phyloP scores from a whole-genome alignment of 441 rosid genomes.

The Jatropha multifida region DNA sequence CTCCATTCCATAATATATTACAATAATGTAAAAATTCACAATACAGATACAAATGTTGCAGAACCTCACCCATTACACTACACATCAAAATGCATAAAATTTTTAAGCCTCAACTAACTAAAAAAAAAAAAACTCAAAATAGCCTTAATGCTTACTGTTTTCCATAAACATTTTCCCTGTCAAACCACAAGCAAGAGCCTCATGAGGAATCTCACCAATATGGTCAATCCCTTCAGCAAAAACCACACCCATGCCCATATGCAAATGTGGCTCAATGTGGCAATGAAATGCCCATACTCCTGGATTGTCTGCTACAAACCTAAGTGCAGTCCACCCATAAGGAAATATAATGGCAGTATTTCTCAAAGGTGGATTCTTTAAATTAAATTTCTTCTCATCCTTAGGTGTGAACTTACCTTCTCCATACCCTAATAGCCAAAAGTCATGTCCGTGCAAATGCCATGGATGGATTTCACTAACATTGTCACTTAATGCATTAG shows the following conservation, averaged over 20 bases:
- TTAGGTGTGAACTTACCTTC: conserved; percentile 47
- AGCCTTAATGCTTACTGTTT: background rate
- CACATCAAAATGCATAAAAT: background rate
- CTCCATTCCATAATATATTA: background rate
- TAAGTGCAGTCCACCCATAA: conserved; percentile 79
- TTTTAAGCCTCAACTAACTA: background rate
- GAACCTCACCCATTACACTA: background rate
- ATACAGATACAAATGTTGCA: too few species aligned
- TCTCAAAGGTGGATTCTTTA: conserved; percentile 65
- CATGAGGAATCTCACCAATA: conserved; percentile 43
- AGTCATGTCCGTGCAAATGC: conserved; percentile 88
- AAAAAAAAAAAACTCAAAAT: too few species aligned
- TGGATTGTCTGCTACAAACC: conserved; percentile 76
- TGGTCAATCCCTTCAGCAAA: conserved; percentile 56
- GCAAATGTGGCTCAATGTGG: conserved; percentile 89
- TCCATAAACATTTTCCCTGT: conserved; percentile 35
- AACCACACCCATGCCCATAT: conserved; percentile 92
- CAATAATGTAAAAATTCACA: background rate
- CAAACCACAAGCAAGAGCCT: conserved; percentile 66
- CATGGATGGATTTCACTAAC: conserved; percentile 77
- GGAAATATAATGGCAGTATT: conserved; percentile 69
- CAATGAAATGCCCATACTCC: conserved; percentile 97
- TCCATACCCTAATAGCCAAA: conserved; percentile 79
- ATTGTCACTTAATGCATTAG: conserved; percentile 37
- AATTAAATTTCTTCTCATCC: conserved; percentile 47